These are phyloP conservation scores for Sugiyamaella grinbergsii DNA, from an alignment of 1,139 yeast species.

Conservation along the genomic window DNA sequence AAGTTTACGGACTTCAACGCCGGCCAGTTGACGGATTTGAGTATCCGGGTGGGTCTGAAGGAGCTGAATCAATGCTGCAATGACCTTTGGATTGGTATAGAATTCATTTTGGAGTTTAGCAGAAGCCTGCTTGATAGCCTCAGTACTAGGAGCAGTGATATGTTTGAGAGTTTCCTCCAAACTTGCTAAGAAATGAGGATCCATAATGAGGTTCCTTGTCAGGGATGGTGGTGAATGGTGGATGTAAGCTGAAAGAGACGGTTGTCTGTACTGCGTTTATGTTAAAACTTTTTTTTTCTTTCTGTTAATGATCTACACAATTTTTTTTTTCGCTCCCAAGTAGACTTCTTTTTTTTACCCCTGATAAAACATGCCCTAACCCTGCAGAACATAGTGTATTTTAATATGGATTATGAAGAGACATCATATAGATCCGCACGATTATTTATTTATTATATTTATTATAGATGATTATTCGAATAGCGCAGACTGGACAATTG, in stretches of 20 bases:
- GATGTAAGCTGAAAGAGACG: no score
- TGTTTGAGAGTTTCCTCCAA: conserved; percentile 78
- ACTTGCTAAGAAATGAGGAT: conserved; percentile 64
- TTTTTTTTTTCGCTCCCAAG: conserved; percentile 4
- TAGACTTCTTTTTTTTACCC: conserved; percentile 1
- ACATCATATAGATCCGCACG: no score
- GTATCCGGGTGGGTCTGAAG: conserved; percentile 66
- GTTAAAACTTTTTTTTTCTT: conserved; percentile 14
- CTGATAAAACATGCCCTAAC: conserved; percentile 12
- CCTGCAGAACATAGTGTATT: no score
- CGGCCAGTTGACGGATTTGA: conserved; percentile 77
- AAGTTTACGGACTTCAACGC: conserved; percentile 92
- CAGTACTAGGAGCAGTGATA: conserved; percentile 75
- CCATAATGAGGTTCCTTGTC: conserved; percentile 50
- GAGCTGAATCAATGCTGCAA: conserved; percentile 82
- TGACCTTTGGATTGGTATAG: conserved; percentile 68
- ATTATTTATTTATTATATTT: no score
- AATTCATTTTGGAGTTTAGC: conserved; percentile 70
- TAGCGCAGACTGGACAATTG: not conserved
- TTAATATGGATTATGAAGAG: no score
- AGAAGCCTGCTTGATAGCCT: conserved; percentile 81
- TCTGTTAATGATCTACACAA: conserved; percentile 8
- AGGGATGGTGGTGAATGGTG: conserved; percentile 20
- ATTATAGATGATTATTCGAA: conserved; percentile 6
- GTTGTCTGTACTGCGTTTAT: no score